Evolutionary conservation across 1,139 yeast species (phyloP), one percentile per base, ranked within the genome.

Genomic region (Protomyces arabidopsidicola): DNA sequence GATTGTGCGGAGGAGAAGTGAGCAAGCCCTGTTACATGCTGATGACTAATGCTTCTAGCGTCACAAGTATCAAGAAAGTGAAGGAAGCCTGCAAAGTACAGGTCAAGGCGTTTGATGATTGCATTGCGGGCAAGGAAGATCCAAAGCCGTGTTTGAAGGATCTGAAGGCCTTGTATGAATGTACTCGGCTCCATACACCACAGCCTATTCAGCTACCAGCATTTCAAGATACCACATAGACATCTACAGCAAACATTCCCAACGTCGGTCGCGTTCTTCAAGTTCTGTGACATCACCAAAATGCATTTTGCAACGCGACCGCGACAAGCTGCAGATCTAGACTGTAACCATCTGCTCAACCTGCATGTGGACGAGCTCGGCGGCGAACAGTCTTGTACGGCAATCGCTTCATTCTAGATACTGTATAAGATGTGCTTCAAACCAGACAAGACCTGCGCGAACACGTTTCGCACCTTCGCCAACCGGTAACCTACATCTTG

Each of bases 391-490:
- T 2, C 31, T 27, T 27, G 31, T 27, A 5, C 31, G 31, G 31
- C 31, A 8, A 27, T 27, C 6, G 31, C 4, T 5, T 27, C 31
- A 27, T 27, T 10, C 42, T 14, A 14, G 16, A 10, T 16, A 14
- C 12, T 38, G 42, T 38, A 14, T 38, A 14, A 14, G 42, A 14
- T 42, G 48, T 42, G 48, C 48, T 16, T 42, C 48, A 5, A 42
- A 10, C 22, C 22, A n/a, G 5, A 18, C 12, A 10, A 14, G 1
- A 0, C 95, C 96, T 0, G 96, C 86, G 0, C 76, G 97, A 68
- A 90, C 98, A 1, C 77, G 99, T 69, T 93, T 93, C 76, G 99
- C 99, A 0, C 98, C 99, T 0, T 91, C 98, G 1, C 99, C 99
- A 0, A 93, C 99, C 0, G 99, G 99, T 0, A 83, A 82, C 68